Percentiles rank a stretch among this genome's conserved stretches.
Evolutionary conservation across 148 eudicot species (phyloP).

Genomic region (Chenopodium berlandieri): DNA sequence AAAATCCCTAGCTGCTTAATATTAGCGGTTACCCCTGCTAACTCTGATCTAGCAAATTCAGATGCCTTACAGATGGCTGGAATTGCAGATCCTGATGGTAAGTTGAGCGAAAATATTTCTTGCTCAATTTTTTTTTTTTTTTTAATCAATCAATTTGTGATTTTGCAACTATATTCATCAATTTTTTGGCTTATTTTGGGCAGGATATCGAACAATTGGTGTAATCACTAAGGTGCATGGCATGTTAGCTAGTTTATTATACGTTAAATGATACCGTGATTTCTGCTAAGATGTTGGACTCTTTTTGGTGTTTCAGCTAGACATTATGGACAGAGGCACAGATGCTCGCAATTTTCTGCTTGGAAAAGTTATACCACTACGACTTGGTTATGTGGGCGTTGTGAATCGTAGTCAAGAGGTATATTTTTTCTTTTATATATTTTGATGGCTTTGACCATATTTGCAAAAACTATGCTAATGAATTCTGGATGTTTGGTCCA

Average conservation of each 20-base stretch:
- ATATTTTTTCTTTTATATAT: not conserved
- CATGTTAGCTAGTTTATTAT: constrained; percentile 6
- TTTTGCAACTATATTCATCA: not conserved
- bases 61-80: constrained; percentile 97
- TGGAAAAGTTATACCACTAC: constrained; percentile 88
- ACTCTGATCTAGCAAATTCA: constrained; percentile 87
- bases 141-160: not conserved
- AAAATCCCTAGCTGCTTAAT: constrained; percentile 69
- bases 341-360: constrained; percentile 92
- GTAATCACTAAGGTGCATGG: constrained; percentile 76
- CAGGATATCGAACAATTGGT: constrained; percentile 91
- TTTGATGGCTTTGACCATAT: not conserved
- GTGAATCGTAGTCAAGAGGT: constrained; percentile 98
- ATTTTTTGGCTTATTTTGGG: constrained; percentile 21
- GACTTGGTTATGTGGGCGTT: constrained; percentile 89
- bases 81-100: constrained; percentile 92
- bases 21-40: constrained; percentile 91
- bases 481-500: too few species aligned
- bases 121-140: not conserved
- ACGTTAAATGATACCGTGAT: not conserved
- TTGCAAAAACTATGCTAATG: not conserved
- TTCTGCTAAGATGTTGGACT: not conserved
- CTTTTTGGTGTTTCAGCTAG: constrained; percentile 53
- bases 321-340: constrained; percentile 95
- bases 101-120: constrained; percentile 19